Evolutionary conservation across 768 basidiomycete species (phyloP).

Genomic region (Pseudohyphozyma bogoriensis): DNA sequence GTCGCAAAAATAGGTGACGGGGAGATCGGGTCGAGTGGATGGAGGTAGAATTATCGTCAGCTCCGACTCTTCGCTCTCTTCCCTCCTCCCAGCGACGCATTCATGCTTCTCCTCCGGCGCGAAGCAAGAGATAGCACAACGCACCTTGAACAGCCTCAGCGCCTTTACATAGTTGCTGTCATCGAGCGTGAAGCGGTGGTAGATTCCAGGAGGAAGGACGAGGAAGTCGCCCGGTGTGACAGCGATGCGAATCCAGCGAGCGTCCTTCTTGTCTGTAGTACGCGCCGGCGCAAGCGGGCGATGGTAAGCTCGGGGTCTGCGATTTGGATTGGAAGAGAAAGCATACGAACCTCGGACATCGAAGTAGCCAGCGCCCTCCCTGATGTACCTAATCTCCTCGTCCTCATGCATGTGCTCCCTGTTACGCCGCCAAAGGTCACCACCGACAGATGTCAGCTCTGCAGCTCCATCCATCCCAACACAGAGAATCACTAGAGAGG

Average conservation of each 20-base stretch:
- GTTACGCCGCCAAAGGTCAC: background rate
- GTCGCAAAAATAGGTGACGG: too few relatives aligned
- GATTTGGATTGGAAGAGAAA: background rate
- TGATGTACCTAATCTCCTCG: slow-evolving; percentile 84
- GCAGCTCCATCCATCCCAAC: too few relatives aligned
- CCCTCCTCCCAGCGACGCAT: too few relatives aligned
- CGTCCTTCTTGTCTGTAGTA: slow-evolving; percentile 41
- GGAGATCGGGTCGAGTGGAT: background rate
- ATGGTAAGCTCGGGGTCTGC: too few relatives aligned
- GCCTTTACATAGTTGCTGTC: slow-evolving; percentile 61
- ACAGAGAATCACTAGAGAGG: background rate
- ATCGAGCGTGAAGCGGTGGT: slow-evolving; percentile 89
- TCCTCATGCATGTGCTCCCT: slow-evolving; percentile 77
- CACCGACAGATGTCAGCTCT: slow-evolving; percentile 38
- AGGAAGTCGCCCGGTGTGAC: slow-evolving; percentile 70
- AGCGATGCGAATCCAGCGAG: slow-evolving; percentile 72
- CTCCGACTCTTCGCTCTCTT: too few relatives aligned
- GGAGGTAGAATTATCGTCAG: too few relatives aligned
- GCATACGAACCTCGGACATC: slow-evolving; percentile 59
- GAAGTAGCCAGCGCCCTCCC: slow-evolving; percentile 81
- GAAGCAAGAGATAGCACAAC: too few relatives aligned
- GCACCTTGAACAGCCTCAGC: slow-evolving; percentile 72
- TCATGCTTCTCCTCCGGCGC: too few relatives aligned
- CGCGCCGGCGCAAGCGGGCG: background rate
- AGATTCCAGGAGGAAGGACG: slow-evolving; percentile 80